phyloP scores from a whole-genome alignment of 345 rosid species.

The Sonneratia alba region DNA sequence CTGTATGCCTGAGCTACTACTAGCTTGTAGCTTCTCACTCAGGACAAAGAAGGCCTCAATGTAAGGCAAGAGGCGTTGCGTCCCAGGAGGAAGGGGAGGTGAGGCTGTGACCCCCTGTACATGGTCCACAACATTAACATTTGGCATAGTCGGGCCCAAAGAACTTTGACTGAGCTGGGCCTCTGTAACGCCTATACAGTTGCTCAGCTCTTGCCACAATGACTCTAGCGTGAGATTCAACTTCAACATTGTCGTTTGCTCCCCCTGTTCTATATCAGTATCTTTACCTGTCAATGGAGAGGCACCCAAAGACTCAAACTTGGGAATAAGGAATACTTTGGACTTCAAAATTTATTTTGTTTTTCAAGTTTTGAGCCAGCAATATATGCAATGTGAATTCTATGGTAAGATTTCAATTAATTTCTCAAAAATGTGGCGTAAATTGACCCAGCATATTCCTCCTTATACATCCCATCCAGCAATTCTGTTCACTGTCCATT shows the following conservation, averaged over 20 bases:
- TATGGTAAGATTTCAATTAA: background rate
- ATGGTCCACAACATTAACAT: conserved; percentile 45
- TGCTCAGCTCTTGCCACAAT: conserved; percentile 86
- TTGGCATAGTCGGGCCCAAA: conserved; percentile 27
- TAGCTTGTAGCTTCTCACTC: conserved; percentile 80
- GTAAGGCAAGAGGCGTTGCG: conserved; percentile 84
- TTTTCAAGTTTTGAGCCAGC: background rate
- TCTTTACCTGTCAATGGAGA: conserved; percentile 8
- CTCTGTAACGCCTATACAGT: conserved; percentile 81
- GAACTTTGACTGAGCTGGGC: conserved; percentile 66
- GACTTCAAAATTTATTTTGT: background rate
- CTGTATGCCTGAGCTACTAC: conserved; percentile 30
- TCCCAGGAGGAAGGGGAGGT: conserved; percentile 85
- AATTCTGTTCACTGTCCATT: background rate
- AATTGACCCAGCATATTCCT: background rate
- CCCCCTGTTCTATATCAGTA: conserved; percentile 50
- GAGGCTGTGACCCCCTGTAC: conserved; percentile 50
- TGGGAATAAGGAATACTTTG: background rate
- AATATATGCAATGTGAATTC: background rate
- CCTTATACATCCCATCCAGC: conserved; percentile 11
- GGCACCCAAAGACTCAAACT: background rate
- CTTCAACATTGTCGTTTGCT: conserved; percentile 62
- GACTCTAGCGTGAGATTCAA: conserved; percentile 72
- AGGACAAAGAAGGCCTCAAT: conserved; percentile 94
- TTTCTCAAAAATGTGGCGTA: background rate